phyloP scores from a whole-genome alignment of 2,329 filamentous ascomycete genomes.

The Cladophialophora bantiana region DNA sequence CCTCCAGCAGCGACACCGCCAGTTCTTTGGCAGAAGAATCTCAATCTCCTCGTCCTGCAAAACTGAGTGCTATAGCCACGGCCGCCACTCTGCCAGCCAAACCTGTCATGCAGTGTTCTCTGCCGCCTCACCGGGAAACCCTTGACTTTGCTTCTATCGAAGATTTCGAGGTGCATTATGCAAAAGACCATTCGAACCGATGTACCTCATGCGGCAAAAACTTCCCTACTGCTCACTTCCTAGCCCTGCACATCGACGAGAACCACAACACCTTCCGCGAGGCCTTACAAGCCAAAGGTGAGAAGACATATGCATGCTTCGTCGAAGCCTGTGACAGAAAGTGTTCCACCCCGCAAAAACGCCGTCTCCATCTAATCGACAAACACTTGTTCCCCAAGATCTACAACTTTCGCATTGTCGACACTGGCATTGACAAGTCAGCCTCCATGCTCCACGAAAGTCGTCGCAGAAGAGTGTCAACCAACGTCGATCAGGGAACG shows the following conservation, averaged over 20 bases:
- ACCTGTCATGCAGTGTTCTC: constrained; percentile 74
- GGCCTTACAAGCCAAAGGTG: constrained; percentile 76
- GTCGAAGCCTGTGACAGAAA: constrained; percentile 85
- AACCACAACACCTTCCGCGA: constrained; percentile 83
- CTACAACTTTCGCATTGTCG: constrained; percentile 87
- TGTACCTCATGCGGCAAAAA: constrained; percentile 86
- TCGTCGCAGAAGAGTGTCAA: constrained; percentile 46
- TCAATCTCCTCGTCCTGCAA: constrained; percentile 42
- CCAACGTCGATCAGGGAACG: constrained; percentile 45
- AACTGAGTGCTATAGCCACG: constrained; percentile 56
- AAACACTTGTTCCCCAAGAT: constrained; percentile 91
- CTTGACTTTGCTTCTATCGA: constrained; percentile 75
- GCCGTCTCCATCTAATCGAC: constrained; percentile 87
- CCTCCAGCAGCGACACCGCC: constrained; percentile 44
- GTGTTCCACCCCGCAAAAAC: constrained; percentile 82
- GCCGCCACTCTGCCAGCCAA: constrained; percentile 38
- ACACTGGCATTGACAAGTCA: constrained; percentile 84
- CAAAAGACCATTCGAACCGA: constrained; percentile 78
- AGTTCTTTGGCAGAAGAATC: constrained; percentile 28
- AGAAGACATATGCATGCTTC: constrained; percentile 90
- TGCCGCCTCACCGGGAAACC: constrained; percentile 78
- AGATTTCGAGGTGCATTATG: constrained; percentile 88
- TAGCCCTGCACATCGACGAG: constrained; percentile 87
- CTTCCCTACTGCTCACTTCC: constrained; percentile 81
- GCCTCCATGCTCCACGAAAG: constrained; percentile 75